These are phyloP conservation scores for Fusarium odoratissimum DNA, from an alignment of 2,329 filamentous ascomycete species.

Conservation along the genomic window DNA sequence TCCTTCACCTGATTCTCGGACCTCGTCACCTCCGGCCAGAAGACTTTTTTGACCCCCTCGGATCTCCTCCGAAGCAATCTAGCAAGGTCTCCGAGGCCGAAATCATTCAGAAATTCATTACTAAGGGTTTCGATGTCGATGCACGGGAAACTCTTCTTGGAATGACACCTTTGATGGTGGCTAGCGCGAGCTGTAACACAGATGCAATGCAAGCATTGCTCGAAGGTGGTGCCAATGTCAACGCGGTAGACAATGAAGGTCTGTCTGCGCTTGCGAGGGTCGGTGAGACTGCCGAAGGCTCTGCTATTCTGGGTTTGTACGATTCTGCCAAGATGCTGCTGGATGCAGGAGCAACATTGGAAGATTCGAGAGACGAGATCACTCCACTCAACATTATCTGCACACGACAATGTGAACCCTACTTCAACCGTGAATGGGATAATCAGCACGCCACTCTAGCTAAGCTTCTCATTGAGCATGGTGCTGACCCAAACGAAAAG, in stretches of 20 bases:
- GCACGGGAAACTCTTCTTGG: slow-evolving; percentile 42
- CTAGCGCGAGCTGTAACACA: slow-evolving; percentile 44
- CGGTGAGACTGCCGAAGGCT: slow-evolving; percentile 42
- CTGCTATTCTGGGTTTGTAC: slow-evolving; percentile 35
- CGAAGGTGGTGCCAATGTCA: slow-evolving; percentile 41
- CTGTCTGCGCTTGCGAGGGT: slow-evolving; percentile 41
- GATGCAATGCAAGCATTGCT: slow-evolving; percentile 42
- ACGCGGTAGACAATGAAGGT: slow-evolving; percentile 43
- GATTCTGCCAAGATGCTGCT: slow-evolving; percentile 43
- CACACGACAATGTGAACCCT: slow-evolving; percentile 40
- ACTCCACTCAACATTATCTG: slow-evolving; percentile 44
- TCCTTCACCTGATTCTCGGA: slow-evolving; percentile 44
- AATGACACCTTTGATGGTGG: slow-evolving; percentile 47
- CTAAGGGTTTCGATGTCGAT: slow-evolving; percentile 43
- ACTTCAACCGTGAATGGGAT: slow-evolving; percentile 41
- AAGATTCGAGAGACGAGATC: slow-evolving; percentile 37
- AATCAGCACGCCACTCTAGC: slow-evolving; percentile 42
- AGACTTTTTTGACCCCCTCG: slow-evolving; percentile 35
- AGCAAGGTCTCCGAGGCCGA: slow-evolving; percentile 39
- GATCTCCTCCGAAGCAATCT: neutral
- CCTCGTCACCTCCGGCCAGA: slow-evolving; percentile 38
- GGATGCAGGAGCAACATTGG: slow-evolving; percentile 39
- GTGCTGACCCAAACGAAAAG: slow-evolving; percentile 45
- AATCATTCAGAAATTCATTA: slow-evolving; percentile 43
- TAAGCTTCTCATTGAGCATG: slow-evolving; percentile 42